Base-by-base conservation (phyloP, 495 filamentous ascomycete genomes). In the Extremus antarcticus region DNA sequence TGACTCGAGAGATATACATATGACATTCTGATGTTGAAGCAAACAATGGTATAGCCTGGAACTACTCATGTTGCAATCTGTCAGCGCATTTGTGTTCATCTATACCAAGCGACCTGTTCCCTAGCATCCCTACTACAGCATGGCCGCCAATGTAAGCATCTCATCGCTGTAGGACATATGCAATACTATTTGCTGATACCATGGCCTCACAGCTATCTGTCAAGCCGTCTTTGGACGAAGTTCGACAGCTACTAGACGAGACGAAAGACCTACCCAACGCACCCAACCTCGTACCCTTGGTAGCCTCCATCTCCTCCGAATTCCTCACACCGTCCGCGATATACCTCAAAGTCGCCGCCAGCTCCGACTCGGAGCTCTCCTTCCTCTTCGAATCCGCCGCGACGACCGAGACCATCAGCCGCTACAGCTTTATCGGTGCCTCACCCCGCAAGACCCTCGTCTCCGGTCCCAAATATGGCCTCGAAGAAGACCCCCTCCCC, bases 341-440 rank as follows among this genome's bases (percentile, higher is more conserved):
- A 61, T 98, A 97, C 66, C 73, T 97, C 48, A 96, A 94, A 69
- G 74, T 97, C 60, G 74, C 85, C 61, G 75, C 81, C 45, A 78
- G 76, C 57, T 70, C 77, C 54, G 73, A 82, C 54, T 78, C 78
- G 13, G 74, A 81, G 47, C 77, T 80, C 55, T 87, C 84, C 9
- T 96, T 97, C 66, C 78, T 97, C 35, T 94, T 94, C 67, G 92
- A 98, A 71, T 95, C 88, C 65, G 92, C 90, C 7, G 87, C 88
- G 21, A 94, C 88, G 15, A 82, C 83, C 22, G 91, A 95, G 71
- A 90, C 82, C 0, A 87, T 97, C 59, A 91, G 90, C 35, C 76
- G 94, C 59, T 95, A 94, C 66, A 94, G 88, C 70, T 98, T 98
- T 69, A 81, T 98, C 43, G 92, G 94, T 55, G 86, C 88, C 54